Conservation (phyloP, 1,139 yeast species). For the Hyphopichia pseudoburtonii region DNA sequence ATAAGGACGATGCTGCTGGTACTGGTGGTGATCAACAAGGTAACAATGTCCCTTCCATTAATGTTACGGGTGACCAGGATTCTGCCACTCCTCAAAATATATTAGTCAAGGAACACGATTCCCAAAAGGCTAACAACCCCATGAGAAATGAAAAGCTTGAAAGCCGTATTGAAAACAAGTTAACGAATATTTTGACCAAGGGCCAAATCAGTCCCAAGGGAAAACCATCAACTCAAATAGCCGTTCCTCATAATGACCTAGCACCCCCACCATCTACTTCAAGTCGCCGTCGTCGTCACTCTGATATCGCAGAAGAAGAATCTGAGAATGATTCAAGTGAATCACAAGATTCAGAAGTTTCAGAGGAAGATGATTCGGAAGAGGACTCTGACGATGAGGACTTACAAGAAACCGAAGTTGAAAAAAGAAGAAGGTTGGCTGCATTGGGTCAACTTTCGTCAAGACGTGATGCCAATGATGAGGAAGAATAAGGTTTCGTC, state of each 20-base stretch:
- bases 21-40: not conserved
- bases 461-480: slow-evolving; percentile 50
- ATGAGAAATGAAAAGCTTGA: slow-evolving; percentile 20
- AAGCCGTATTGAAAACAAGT: slow-evolving; percentile 26
- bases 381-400: slow-evolving; percentile 19
- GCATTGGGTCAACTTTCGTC: slow-evolving; percentile 64
- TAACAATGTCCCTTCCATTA: slow-evolving; percentile 4
- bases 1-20: slow-evolving; percentile 14
- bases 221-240: slow-evolving; percentile 1
- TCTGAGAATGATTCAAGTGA: slow-evolving; percentile 9
- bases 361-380: slow-evolving; percentile 15
- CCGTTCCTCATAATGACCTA: slow-evolving; percentile 1
- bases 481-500: slow-evolving; percentile 64
- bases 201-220: not conserved
- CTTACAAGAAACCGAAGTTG: slow-evolving; percentile 65
- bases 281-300: slow-evolving; percentile 5
- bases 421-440: slow-evolving; percentile 72
- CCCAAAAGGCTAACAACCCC: slow-evolving; percentile 13
- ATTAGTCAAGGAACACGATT: slow-evolving; percentile 19
- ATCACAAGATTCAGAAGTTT: slow-evolving; percentile 16
- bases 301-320: slow-evolving; percentile 12
- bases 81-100: slow-evolving; percentile 8
- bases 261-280: no score
- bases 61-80: slow-evolving; percentile 6
- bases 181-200: slow-evolving; percentile 21